A percentile compares a stretch with the other conserved stretches of the same genome.
Conservation (phyloP, 306 rosid species). For the Astragalus membranaceus region DNA sequence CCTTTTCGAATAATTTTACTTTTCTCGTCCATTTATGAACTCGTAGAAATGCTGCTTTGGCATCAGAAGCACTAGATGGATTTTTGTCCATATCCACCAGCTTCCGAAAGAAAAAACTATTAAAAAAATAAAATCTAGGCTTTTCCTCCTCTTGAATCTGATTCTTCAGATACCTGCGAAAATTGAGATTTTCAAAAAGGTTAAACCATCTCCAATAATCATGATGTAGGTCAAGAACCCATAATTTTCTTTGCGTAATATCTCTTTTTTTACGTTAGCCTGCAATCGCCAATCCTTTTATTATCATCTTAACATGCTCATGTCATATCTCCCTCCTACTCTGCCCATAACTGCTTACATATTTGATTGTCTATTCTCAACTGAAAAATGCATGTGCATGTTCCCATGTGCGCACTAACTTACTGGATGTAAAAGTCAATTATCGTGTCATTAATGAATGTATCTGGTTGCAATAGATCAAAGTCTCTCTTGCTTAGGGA, state of each 20-base stretch:
- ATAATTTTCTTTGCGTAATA: neutral
- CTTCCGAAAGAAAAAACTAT: conserved; percentile 95
- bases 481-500: conserved; percentile 86
- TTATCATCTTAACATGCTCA: neutral
- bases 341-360: neutral
- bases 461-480: conserved; percentile 93
- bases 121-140: conserved; percentile 77
- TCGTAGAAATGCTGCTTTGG: conserved; percentile 86
- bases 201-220: neutral
- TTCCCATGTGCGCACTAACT: conserved; percentile 13
- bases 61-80: conserved; percentile 86
- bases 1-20: conserved; percentile 79
- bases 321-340: neutral
- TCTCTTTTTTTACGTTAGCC: neutral
- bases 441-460: conserved; percentile 83
- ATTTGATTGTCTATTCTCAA: neutral
- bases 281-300: neutral
- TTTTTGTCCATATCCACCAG: conserved; percentile 95
- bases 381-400: neutral
- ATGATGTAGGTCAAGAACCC: neutral
- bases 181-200: neutral
- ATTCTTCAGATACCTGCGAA: conserved; percentile 73
- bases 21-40: conserved; percentile 98
- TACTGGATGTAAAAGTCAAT: conserved; percentile 92
- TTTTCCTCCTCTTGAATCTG: conserved; percentile 63